Evolutionary conservation across 208 protist genomes (phyloP).

Genomic region (Leishmania braziliensis): DNA sequence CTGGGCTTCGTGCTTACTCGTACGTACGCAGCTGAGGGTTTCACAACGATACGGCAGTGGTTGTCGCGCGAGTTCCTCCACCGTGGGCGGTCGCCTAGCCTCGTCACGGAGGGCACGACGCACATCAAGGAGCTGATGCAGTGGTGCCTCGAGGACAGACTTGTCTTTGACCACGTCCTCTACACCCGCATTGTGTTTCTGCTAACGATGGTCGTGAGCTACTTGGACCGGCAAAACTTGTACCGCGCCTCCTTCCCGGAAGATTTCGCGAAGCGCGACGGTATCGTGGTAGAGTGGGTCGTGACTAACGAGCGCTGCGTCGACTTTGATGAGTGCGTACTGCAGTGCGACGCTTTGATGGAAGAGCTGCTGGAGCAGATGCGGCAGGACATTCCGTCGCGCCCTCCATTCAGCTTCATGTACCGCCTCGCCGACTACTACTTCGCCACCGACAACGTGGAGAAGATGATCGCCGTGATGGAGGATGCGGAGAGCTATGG

Average conservation of each 20-base stretch:
- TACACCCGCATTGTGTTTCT: constrained; percentile 88
- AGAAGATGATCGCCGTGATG: constrained; percentile 91
- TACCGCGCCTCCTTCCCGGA: constrained; percentile 77
- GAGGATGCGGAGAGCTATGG: constrained; percentile 82
- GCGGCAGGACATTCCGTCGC: constrained; percentile 66
- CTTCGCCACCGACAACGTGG: constrained; percentile 90
- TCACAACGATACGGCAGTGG: constrained; percentile 77
- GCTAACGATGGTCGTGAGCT: constrained; percentile 89
- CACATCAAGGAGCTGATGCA: constrained; percentile 75
- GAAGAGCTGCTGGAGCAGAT: constrained; percentile 85
- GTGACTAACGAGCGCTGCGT: constrained; percentile 63
- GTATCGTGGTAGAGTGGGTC: constrained; percentile 90
- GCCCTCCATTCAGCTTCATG: constrained; percentile 82
- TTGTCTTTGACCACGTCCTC: constrained; percentile 89
- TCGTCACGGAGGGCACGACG: constrained; percentile 71
- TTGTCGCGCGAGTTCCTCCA: constrained; percentile 59
- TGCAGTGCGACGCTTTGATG: constrained; percentile 85
- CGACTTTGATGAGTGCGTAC: constrained; percentile 86
- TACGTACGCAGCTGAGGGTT: constrained; percentile 83
- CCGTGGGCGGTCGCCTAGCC: constrained; percentile 61
- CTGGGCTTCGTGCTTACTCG: constrained; percentile 83
- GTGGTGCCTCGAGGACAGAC: constrained; percentile 78
- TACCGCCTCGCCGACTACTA: constrained; percentile 92
- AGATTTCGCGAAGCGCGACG: constrained; percentile 84
- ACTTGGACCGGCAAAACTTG: constrained; percentile 90